Base-by-base conservation (phyloP, 108 stramenopile genomes). In the Aurantiochytrium sp. region DNA sequence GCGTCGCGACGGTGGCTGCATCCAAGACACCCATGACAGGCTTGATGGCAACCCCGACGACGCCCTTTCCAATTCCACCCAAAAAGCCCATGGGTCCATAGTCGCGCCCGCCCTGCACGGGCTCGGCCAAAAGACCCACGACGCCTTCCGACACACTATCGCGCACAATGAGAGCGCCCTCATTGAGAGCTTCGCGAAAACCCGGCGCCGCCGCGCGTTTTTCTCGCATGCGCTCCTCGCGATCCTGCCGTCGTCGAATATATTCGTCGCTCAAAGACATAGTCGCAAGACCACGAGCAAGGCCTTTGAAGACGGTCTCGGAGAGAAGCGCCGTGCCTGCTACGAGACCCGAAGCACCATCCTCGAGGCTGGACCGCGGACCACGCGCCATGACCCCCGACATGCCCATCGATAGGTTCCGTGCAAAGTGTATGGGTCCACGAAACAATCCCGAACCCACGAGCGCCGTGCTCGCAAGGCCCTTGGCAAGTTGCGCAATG, bases 191-290 rank as follows among this genome's bases (percentile, higher is more conserved):
- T 12, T 53, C 76, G n/a, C 76, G 76, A 25, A 83, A 83, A 0
- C 76, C 49, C n/a, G 76, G 2, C 1, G 76, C 76, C 1, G 25
- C 42, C 25, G 51, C 49, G 45, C 49, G 51, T 43, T 45, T 43
- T 3, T 83, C 76, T 12, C 76, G 76, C 76, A 83, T 53, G 0
- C 51, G 49, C 49, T 83, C 76, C 51, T 83, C 49, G 25, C 45
- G 45, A 35, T 83, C 51, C 28, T 53, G 45, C 19, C 76, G 76
- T 23, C 76, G 76, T 16, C 45, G 51, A 53, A 83, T 83, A 23
- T 83, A 83, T 23, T 83, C 76, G 51, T 83, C 51, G 51, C 76
- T 83, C 45, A 83, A 16, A 14, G 76, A 83, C 76, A 83, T 83
- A 0, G 76, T 83, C 2, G 76, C 76, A 6, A 83, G 28, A 0